phyloP scores from a whole-genome alignment of 768 basidiomycete species.

The Omphalotus guepiniiformis region DNA sequence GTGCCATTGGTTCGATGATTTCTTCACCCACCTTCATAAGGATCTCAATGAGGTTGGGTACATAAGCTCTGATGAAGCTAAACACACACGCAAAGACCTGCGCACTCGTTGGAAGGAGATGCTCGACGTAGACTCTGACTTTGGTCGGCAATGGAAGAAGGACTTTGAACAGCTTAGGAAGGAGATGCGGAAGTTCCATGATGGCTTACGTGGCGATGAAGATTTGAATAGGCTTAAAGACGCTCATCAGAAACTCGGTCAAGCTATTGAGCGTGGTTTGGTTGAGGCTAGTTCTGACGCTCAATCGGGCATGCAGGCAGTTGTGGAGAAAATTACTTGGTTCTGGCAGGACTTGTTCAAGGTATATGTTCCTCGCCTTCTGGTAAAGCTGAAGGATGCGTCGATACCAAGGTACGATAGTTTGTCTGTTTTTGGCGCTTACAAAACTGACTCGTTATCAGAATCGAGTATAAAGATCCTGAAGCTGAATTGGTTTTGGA shows the following conservation, averaged over 20 bases:
- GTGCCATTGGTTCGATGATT: slow-evolving; percentile 51
- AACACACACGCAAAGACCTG: slow-evolving; percentile 39
- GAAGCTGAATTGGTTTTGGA: slow-evolving; percentile 74
- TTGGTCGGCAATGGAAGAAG: slow-evolving; percentile 46
- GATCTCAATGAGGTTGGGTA: slow-evolving; percentile 50
- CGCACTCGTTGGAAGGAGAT: slow-evolving; percentile 46
- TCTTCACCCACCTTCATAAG: slow-evolving; percentile 41
- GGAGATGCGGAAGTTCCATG: slow-evolving; percentile 41
- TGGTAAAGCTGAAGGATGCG: slow-evolving; percentile 50
- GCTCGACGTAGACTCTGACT: slow-evolving; percentile 37
- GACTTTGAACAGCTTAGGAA: slow-evolving; percentile 42
- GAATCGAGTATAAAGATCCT: slow-evolving; percentile 66
- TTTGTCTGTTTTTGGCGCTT: background rate
- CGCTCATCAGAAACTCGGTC: slow-evolving; percentile 44
- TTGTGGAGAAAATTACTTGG: slow-evolving; percentile 63
- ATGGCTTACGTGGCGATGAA: slow-evolving; percentile 42
- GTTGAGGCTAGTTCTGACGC: slow-evolving; percentile 32
- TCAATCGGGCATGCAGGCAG: slow-evolving; percentile 42
- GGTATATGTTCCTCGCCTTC: slow-evolving; percentile 63
- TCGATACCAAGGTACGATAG: slow-evolving; percentile 61
- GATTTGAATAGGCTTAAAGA: slow-evolving; percentile 43
- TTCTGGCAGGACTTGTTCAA: slow-evolving; percentile 81
- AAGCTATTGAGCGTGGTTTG: slow-evolving; percentile 43
- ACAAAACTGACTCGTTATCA: slow-evolving; percentile 19
- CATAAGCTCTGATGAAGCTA: slow-evolving; percentile 45